phyloP scores from a whole-genome alignment of 306 rosid species.

The Trifolium subterraneum region DNA sequence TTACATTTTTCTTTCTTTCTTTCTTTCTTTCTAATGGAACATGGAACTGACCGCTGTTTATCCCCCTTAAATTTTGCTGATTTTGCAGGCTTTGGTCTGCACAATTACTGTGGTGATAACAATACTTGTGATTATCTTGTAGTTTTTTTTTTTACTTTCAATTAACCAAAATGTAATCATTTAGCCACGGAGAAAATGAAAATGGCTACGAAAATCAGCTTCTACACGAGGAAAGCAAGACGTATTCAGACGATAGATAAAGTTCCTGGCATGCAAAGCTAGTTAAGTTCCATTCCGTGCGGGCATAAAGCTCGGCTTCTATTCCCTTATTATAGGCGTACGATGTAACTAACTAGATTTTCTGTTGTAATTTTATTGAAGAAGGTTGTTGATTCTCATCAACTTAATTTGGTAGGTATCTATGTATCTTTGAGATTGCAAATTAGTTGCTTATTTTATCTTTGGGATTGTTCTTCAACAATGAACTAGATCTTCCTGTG shows the following conservation, averaged over 20 bases:
- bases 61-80: background rate
- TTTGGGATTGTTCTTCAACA: too few species aligned
- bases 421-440: conserved; percentile 27
- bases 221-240: conserved; percentile 35
- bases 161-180: conserved; percentile 33
- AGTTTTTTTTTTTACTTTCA: conserved; percentile 18
- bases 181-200: background rate
- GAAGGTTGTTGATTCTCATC: conserved; percentile 11
- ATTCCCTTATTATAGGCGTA: conserved; percentile 28
- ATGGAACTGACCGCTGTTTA: conserved; percentile 14
- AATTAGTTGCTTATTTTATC: background rate
- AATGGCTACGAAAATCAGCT: conserved; percentile 3
- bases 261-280: conserved; percentile 31
- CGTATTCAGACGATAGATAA: conserved; percentile 22
- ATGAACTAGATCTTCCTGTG: too few species aligned
- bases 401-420: conserved; percentile 20
- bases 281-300: conserved; percentile 34
- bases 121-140: conserved; percentile 40
- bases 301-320: conserved; percentile 19
- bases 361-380: background rate
- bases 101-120: conserved; percentile 58
- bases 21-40: background rate
- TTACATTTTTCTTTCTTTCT: background rate
- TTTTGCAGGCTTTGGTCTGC: conserved; percentile 70
- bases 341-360: conserved; percentile 11